Conservation (phyloP, 352 stramenopile species). For the Pythium dissimile region DNA sequence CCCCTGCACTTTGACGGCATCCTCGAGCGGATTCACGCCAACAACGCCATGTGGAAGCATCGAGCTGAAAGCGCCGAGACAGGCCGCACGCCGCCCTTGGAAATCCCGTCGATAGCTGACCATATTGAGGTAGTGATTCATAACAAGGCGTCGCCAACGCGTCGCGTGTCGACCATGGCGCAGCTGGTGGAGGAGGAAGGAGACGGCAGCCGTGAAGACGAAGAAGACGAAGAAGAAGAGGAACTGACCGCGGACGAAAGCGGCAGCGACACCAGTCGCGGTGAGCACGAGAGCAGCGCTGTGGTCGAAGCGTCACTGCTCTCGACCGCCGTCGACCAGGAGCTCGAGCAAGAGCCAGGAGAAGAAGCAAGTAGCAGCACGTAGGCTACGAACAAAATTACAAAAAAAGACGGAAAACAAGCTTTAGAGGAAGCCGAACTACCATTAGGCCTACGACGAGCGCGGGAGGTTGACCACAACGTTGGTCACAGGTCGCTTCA, state of each 20-base stretch:
- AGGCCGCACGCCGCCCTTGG: constrained; percentile 7
- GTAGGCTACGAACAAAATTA: too few species aligned
- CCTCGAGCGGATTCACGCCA: constrained; percentile 41
- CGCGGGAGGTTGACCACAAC: constrained; percentile 5
- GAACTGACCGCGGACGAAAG: background rate
- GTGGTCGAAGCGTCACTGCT: constrained; percentile 5
- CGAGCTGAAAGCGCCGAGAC: constrained; percentile 20
- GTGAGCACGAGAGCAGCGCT: background rate
- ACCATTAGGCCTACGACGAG: constrained; percentile 4
- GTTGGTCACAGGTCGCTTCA: constrained; percentile 1
- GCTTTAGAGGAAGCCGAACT: too few species aligned
- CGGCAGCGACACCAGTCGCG: background rate
- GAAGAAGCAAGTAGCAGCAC: too few species aligned
- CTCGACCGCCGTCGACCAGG: constrained; percentile 1
- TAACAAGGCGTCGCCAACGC: background rate
- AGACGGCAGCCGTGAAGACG: too few species aligned
- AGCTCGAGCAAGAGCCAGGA: background rate
- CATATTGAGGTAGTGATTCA: background rate
- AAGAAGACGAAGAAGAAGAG: constrained; percentile 1
- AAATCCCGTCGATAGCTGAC: background rate
- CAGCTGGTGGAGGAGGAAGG: background rate
- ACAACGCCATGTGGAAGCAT: constrained; percentile 48
- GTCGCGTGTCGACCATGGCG: background rate
- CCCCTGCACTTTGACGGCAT: constrained; percentile 45
- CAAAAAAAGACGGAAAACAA: too few species aligned